A percentile compares a stretch with the other conserved stretches of the same genome.
phyloP scores from a whole-genome alignment of 805 yeast genomes.

The Lipomyces lipofer region DNA sequence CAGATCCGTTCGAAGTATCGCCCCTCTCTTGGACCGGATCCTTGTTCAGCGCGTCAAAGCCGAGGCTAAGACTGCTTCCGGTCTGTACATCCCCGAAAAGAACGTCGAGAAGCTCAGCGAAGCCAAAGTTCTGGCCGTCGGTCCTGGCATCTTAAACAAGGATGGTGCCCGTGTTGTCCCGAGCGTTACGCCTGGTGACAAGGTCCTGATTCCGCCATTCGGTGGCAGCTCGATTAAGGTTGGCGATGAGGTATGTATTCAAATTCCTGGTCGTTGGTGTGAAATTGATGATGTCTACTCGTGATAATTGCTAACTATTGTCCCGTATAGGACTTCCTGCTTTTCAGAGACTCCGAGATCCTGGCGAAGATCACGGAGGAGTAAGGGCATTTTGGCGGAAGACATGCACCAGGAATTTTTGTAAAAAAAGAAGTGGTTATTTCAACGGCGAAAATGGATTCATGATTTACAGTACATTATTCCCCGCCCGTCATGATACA shows the following conservation, averaged over 20 bases:
- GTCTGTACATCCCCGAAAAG: constrained; percentile 92
- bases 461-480: not conserved
- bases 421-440: not conserved
- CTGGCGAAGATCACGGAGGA: constrained; percentile 81
- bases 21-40: constrained; percentile 94
- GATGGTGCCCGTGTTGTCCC: constrained; percentile 74
- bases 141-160: constrained; percentile 83
- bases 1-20: constrained; percentile 83
- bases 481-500: not conserved
- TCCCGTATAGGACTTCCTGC: constrained; percentile 44
- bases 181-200: constrained; percentile 85
- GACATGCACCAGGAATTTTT: not conserved
- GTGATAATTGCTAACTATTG: too few species aligned
- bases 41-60: constrained; percentile 94
- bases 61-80: constrained; percentile 85
- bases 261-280: not conserved
- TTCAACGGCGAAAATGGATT: not conserved
- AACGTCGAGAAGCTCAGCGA: constrained; percentile 91
- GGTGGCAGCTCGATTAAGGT: constrained; percentile 91
- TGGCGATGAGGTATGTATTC: constrained; percentile 61
- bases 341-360: constrained; percentile 92
- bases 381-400: constrained; percentile 34
- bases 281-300: too few species aligned
- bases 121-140: constrained; percentile 90
- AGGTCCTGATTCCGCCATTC: constrained; percentile 88